Conservation (phyloP, 2,329 filamentous ascomycete species). For the Epichloe sibirici region DNA sequence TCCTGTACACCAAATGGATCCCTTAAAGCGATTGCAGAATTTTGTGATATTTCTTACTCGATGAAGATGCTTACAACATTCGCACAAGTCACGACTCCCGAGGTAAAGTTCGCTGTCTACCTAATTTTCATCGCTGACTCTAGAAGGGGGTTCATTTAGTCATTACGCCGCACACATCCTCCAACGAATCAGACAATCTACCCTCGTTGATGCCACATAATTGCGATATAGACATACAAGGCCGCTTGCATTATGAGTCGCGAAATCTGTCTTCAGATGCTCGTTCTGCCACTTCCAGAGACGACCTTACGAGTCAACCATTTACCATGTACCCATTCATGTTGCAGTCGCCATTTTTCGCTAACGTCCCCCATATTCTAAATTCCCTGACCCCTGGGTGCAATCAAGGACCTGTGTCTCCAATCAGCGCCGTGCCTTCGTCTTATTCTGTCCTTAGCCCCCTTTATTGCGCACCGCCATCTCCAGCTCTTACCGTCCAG, state of each 20-base stretch:
- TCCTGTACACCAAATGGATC: constrained; percentile 28
- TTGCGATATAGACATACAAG: neutral
- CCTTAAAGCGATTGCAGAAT: constrained; percentile 40
- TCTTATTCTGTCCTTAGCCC: constrained; percentile 19
- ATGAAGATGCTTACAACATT: constrained; percentile 27
- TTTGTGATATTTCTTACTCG: constrained; percentile 35
- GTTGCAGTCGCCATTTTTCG: constrained; percentile 17
- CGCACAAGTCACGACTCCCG: constrained; percentile 10
- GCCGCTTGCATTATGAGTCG: constrained; percentile 6
- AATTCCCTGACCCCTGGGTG: constrained; percentile 13
- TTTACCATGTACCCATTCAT: constrained; percentile 23
- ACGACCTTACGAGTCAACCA: constrained; percentile 13
- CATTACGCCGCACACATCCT: constrained; percentile 9
- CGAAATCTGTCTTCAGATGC: constrained; percentile 1
- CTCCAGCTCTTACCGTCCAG: constrained; percentile 22
- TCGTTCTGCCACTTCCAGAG: constrained; percentile 5
- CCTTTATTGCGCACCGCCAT: constrained; percentile 20
- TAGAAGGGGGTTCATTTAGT: constrained; percentile 14
- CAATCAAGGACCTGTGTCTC: constrained; percentile 9
- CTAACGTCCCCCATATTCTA: constrained; percentile 17
- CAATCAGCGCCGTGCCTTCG: constrained; percentile 19
- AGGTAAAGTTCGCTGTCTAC: constrained; percentile 12
- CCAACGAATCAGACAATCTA: constrained; percentile 6
- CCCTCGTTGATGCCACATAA: constrained; percentile 6
- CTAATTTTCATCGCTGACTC: neutral